Conservation (phyloP, 2,329 filamentous ascomycete species). For the Phialophora tarda region DNA sequence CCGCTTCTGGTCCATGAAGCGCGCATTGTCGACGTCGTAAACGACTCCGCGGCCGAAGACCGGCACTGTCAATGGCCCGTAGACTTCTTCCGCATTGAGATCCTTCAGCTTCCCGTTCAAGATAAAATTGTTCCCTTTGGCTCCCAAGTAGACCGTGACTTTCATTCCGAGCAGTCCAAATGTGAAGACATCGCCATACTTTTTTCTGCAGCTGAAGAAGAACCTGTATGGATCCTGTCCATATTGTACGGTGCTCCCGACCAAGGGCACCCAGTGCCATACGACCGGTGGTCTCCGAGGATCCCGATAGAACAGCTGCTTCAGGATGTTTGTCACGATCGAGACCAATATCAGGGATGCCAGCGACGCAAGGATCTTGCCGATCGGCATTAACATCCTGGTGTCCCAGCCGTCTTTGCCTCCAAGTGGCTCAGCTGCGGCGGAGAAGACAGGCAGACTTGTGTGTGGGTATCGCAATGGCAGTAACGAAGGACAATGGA, state of each 20-base stretch:
- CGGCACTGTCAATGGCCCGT: constrained; percentile 73
- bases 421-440: not conserved
- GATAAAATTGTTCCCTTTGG: constrained; percentile 86
- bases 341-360: constrained; percentile 14
- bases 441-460: not conserved
- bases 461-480: not conserved
- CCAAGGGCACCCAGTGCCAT: constrained; percentile 70
- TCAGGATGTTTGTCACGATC: constrained; percentile 33
- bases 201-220: constrained; percentile 69
- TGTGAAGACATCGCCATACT: constrained; percentile 91
- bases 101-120: constrained; percentile 89
- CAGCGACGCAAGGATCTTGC: not conserved
- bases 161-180: constrained; percentile 87
- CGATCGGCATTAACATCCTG: not conserved
- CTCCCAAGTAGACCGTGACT: constrained; percentile 83
- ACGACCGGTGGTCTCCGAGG: constrained; percentile 58
- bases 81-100: constrained; percentile 88
- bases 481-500: not conserved
- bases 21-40: constrained; percentile 88
- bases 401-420: not conserved
- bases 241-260: constrained; percentile 91
- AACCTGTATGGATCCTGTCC: constrained; percentile 80
- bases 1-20: constrained; percentile 96
- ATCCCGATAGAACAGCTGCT: constrained; percentile 35
- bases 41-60: constrained; percentile 85